Evolutionary conservation across 106 monocot species (phyloP).

Genomic region (Acanthochlamys bracteata): DNA sequence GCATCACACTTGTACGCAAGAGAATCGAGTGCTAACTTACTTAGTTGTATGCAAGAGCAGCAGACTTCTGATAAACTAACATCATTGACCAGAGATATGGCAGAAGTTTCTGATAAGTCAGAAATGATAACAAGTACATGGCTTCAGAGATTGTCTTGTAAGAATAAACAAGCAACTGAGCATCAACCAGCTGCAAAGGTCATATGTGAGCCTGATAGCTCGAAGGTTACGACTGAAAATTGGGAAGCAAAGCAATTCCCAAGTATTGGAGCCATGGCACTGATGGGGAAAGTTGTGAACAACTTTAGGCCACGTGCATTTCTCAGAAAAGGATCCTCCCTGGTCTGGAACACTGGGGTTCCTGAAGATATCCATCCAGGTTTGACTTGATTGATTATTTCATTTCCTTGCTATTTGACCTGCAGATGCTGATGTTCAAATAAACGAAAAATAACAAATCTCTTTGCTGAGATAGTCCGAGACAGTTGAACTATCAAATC

Average conservation of each 20-base stretch:
- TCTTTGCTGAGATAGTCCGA: too few relatives aligned
- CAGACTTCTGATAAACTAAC: conserved; percentile 1
- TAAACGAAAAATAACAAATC: too few relatives aligned
- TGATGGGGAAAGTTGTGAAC: conserved; percentile 63
- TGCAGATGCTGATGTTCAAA: too few relatives aligned
- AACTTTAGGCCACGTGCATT: conserved; percentile 44
- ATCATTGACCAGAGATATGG: not conserved
- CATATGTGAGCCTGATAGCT: conserved; percentile 9
- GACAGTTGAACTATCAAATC: too few relatives aligned
- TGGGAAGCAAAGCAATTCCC: conserved; percentile 36
- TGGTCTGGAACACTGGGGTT: conserved; percentile 51
- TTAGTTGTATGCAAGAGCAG: conserved; percentile 11
- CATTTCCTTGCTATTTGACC: too few relatives aligned
- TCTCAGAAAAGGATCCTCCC: conserved; percentile 33
- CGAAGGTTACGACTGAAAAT: conserved; percentile 14
- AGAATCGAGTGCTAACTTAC: conserved; percentile 15
- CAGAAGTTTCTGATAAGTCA: conserved; percentile 12
- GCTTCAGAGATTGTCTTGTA: conserved; percentile 56
- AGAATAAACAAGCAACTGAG: conserved; percentile 1
- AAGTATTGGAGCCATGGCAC: conserved; percentile 67
- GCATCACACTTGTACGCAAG: conserved; percentile 25
- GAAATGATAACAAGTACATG: conserved; percentile 22
- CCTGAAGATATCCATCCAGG: too few relatives aligned
- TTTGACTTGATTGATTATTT: too few relatives aligned
- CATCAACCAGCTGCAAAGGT: not conserved